Percentiles rank a stretch among this genome's conserved stretches.
Conservation (phyloP, 352 stramenopile genomes). For the Aphanomyces invadans region DNA sequence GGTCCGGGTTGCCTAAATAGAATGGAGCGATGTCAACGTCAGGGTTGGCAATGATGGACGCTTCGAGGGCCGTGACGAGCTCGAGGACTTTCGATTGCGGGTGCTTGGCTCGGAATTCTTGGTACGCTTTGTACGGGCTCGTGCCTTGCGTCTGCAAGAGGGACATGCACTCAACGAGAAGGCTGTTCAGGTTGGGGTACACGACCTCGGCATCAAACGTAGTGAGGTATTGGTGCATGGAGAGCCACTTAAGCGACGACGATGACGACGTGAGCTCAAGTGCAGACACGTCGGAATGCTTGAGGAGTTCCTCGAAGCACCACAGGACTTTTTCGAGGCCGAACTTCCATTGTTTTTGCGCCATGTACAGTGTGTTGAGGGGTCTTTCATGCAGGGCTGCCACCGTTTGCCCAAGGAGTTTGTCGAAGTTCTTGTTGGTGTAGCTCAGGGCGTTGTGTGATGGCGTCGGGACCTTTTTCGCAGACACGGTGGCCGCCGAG, state of each 20-base stretch:
- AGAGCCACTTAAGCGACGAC: conserved; percentile 20
- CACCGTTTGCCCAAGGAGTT: conserved; percentile 6
- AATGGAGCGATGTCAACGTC: conserved; percentile 58
- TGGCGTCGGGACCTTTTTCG: too few species aligned
- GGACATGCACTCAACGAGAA: conserved; percentile 19
- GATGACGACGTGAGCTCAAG: conserved; percentile 4
- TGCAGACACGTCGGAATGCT: conserved; percentile 18
- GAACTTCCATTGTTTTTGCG: conserved; percentile 11
- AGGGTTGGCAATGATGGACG: conserved; percentile 11
- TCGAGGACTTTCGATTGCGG: conserved; percentile 13
- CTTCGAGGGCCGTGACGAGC: conserved; percentile 16
- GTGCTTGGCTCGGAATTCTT: conserved; percentile 23
- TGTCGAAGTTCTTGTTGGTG: conserved; percentile 4
- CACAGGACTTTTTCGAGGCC: conserved; percentile 20
- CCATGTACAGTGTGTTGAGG: conserved; percentile 12
- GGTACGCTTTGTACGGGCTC: conserved; percentile 23
- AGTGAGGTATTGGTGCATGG: conserved; percentile 14
- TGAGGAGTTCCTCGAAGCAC: conserved; percentile 17
- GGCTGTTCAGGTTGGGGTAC: conserved; percentile 5
- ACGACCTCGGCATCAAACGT: conserved; percentile 14
- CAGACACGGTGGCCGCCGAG: too few species aligned
- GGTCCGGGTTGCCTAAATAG: conserved; percentile 70
- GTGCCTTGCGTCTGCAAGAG: background rate
- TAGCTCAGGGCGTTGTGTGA: background rate
- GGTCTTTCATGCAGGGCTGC: conserved; percentile 3